A percentile compares a stretch with the other conserved stretches of the same genome.
phyloP scores from a whole-genome alignment of 2,329 filamentous ascomycete species.

The Aureobasidium sp. region DNA sequence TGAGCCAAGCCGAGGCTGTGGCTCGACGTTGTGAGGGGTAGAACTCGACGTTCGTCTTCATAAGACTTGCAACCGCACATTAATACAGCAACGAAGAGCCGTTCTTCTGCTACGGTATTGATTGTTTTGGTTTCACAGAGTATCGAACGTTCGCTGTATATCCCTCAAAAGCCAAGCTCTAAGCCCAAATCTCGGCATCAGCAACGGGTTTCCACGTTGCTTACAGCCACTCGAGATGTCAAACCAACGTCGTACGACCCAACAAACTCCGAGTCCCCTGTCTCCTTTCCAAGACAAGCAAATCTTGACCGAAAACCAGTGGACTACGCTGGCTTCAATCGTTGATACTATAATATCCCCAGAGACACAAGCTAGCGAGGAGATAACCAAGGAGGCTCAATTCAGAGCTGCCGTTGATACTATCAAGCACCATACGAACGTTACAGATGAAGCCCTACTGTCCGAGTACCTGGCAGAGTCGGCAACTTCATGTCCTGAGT shows the following conservation, averaged over 20 bases:
- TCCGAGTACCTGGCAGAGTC: slow-evolving; percentile 27
- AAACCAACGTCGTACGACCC: slow-evolving; percentile 9
- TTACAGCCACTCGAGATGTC: slow-evolving; percentile 9
- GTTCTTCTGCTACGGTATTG: slow-evolving; percentile 3
- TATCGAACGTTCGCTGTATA: slow-evolving; percentile 9
- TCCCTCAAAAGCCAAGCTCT: slow-evolving; percentile 1
- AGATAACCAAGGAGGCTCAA: not conserved
- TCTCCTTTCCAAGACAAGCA: slow-evolving; percentile 41
- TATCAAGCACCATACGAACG: slow-evolving; percentile 32
- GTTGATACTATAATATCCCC: slow-evolving; percentile 55
- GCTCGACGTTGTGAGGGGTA: not conserved
- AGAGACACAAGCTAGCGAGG: not conserved
- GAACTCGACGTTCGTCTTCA: not conserved
- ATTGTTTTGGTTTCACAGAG: slow-evolving; percentile 3
- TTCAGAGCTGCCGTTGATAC: slow-evolving; percentile 36
- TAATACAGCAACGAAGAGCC: not conserved
- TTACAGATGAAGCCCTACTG: slow-evolving; percentile 33
- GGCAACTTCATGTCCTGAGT: slow-evolving; percentile 43
- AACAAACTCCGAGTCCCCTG: slow-evolving; percentile 29
- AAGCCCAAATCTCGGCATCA: not conserved
- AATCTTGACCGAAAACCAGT: slow-evolving; percentile 50
- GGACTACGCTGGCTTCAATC: slow-evolving; percentile 52
- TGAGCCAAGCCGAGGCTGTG: not conserved
- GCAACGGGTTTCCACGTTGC: slow-evolving; percentile 11
- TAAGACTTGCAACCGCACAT: not conserved